phyloP scores from a whole-genome alignment of 306 rosid species.

The Myrica gale region DNA sequence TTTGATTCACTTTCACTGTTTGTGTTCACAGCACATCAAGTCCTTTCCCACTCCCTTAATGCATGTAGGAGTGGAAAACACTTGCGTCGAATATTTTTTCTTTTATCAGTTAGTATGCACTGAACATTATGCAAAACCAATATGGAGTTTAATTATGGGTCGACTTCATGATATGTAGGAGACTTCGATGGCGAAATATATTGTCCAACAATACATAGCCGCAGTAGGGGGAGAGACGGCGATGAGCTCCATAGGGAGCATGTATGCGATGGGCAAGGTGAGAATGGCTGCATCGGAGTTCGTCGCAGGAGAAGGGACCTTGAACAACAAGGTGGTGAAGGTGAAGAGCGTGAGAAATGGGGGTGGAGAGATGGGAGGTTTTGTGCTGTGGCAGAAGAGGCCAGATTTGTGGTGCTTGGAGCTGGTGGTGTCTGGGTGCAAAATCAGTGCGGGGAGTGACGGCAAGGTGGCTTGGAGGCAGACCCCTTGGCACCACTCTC shows the following conservation, averaged over 20 bases:
- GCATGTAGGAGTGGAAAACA: too few relatives aligned
- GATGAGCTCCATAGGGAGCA: slow-evolving; percentile 62
- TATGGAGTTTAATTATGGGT: background rate
- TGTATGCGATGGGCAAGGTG: slow-evolving; percentile 98
- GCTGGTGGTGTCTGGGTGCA: slow-evolving; percentile 70
- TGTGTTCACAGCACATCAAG: too few relatives aligned
- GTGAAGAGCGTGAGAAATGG: slow-evolving; percentile 43
- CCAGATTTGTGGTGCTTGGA: slow-evolving; percentile 91
- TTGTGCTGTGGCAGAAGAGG: slow-evolving; percentile 87
- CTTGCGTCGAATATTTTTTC: background rate
- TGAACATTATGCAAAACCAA: background rate
- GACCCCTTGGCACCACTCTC: slow-evolving; percentile 98
- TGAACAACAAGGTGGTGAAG: slow-evolving; percentile 41
- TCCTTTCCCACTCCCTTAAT: too few relatives aligned
- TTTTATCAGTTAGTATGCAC: background rate
- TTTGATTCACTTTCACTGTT: too few relatives aligned
- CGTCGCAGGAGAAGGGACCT: slow-evolving; percentile 49
- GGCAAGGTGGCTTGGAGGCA: slow-evolving; percentile 95
- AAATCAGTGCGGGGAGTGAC: slow-evolving; percentile 91
- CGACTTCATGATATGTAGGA: slow-evolving; percentile 43
- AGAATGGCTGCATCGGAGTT: slow-evolving; percentile 75
- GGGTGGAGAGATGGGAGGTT: slow-evolving; percentile 78
- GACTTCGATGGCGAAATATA: slow-evolving; percentile 78
- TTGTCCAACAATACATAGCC: slow-evolving; percentile 82
- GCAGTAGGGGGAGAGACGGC: slow-evolving; percentile 88